Conservation (phyloP, 2,329 filamentous ascomycete species). For the Diaporthe nobilis region DNA sequence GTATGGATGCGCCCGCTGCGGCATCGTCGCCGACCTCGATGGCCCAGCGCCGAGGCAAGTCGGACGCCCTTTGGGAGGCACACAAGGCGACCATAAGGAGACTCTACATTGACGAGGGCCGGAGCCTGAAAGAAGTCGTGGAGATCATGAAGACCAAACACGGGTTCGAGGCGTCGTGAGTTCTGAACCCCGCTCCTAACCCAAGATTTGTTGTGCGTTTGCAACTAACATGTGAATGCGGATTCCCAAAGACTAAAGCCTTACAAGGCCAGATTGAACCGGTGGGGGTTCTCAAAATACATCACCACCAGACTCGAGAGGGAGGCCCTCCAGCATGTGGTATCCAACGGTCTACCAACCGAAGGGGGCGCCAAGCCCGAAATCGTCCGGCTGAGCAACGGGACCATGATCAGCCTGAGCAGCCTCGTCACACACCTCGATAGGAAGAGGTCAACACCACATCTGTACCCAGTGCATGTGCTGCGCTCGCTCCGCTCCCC, state of each 20-base stretch:
- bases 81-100: background rate
- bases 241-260: background rate
- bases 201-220: background rate
- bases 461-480: background rate
- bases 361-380: background rate
- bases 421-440: slow-evolving; percentile 11
- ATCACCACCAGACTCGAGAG: slow-evolving; percentile 12
- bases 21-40: background rate
- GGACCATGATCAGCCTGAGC: background rate
- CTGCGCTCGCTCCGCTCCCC: background rate
- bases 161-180: slow-evolving; percentile 21
- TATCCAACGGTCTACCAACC: background rate
- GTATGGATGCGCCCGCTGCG: background rate
- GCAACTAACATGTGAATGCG: background rate
- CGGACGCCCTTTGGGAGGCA: background rate
- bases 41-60: background rate
- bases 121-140: slow-evolving; percentile 14
- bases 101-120: background rate
- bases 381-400: background rate
- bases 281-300: slow-evolving; percentile 18
- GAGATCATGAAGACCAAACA: slow-evolving; percentile 3
- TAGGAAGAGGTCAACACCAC: background rate
- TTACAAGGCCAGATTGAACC: slow-evolving; percentile 7
- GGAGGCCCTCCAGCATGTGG: slow-evolving; percentile 12
- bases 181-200: background rate